Evolutionary conservation across 768 basidiomycete species (phyloP).

Genomic region (Leccinellum albellum): DNA sequence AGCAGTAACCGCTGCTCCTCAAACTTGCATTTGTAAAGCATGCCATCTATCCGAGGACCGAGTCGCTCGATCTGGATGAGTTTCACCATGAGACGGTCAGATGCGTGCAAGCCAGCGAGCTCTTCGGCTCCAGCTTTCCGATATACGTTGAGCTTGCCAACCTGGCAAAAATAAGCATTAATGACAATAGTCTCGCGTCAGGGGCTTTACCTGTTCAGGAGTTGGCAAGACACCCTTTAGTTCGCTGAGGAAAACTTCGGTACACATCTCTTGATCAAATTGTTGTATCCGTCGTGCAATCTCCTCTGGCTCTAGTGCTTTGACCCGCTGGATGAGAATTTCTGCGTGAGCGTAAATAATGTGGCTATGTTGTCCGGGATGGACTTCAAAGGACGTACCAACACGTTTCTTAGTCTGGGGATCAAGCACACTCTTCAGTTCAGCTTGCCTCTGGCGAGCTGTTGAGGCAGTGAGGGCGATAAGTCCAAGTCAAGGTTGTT

Average conservation of each 20-base stretch:
- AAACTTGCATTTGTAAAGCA: conserved; percentile 89
- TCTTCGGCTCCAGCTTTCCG: conserved; percentile 84
- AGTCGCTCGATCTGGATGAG: conserved; percentile 92
- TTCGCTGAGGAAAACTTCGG: conserved; percentile 85
- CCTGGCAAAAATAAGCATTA: conserved; percentile 35
- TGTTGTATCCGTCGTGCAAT: conserved; percentile 79
- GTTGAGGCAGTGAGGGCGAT: conserved; percentile 13
- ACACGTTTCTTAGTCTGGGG: conserved; percentile 90
- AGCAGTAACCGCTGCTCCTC: conserved; percentile 80
- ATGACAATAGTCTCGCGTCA: not conserved
- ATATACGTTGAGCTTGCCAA: conserved; percentile 87
- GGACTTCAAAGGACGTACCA: conserved; percentile 51
- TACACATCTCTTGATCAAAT: conserved; percentile 85
- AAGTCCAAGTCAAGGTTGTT: not conserved
- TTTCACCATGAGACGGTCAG: conserved; percentile 96
- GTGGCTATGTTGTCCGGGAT: not conserved
- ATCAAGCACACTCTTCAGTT: conserved; percentile 88
- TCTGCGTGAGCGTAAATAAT: conserved; percentile 43
- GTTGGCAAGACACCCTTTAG: conserved; percentile 84
- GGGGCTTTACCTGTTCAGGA: conserved; percentile 70
- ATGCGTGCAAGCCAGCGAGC: conserved; percentile 83
- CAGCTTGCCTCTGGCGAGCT: conserved; percentile 84
- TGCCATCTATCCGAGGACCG: conserved; percentile 85
- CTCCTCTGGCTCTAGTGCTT: conserved; percentile 81
- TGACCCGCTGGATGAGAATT: conserved; percentile 86